These are phyloP conservation scores for Nephelium lappaceum DNA, from an alignment of 345 rosid genomes.

Conservation along the genomic window DNA sequence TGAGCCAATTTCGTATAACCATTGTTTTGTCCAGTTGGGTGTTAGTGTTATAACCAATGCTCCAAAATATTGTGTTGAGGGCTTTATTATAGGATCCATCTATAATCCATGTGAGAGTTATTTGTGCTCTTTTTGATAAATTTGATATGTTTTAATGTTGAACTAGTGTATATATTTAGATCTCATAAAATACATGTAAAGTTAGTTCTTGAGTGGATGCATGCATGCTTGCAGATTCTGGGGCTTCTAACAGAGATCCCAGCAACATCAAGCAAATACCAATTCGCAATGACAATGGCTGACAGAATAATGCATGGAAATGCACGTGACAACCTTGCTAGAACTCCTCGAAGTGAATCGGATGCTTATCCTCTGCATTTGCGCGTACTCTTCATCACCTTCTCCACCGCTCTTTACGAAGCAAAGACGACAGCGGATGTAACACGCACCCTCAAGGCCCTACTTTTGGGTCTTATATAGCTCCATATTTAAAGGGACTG, in stretches of 20 bases:
- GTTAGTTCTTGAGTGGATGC: too few species aligned
- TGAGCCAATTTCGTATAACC: too few species aligned
- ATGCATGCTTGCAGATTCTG: conserved; percentile 43
- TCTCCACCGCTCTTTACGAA: conserved; percentile 47
- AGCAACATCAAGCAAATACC: conserved; percentile 71
- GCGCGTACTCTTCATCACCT: conserved; percentile 55
- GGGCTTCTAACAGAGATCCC: conserved; percentile 66
- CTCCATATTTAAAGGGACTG: conserved; percentile 54
- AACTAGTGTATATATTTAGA: too few species aligned
- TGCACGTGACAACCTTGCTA: conserved; percentile 39
- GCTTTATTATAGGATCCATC: too few species aligned
- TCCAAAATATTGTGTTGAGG: too few species aligned
- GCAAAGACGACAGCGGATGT: conserved; percentile 30
- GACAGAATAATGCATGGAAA: conserved; percentile 82
- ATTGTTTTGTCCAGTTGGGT: too few species aligned
- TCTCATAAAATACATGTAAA: too few species aligned
- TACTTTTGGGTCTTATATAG: conserved; percentile 54
- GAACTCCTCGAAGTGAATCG: conserved; percentile 63
- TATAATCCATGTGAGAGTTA: too few species aligned
- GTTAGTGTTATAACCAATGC: too few species aligned
- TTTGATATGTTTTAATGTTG: too few species aligned
- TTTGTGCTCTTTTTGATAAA: too few species aligned
- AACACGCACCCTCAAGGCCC: conserved; percentile 38
- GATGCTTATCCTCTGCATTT: conserved; percentile 57
- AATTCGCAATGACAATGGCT: conserved; percentile 71